Evolutionary conservation across 1,284 basidiomycete genomes (phyloP), one percentile per base, ranked within the genome.

Genomic region (Ceratobasidium sp.): DNA sequence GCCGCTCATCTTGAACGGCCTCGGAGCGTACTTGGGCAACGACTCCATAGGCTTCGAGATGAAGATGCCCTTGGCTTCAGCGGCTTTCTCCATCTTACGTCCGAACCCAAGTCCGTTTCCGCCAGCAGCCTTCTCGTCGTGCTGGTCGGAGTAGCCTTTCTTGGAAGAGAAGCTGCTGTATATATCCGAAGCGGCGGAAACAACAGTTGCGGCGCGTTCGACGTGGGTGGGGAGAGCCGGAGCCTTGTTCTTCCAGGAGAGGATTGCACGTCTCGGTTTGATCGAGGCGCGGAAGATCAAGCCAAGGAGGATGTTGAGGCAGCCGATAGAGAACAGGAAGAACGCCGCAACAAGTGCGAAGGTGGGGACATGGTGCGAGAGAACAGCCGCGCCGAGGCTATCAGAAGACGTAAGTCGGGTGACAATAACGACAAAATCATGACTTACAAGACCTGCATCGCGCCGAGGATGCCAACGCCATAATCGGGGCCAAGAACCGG

Each of bases 401-500:
- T 9, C 12, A 49, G 9, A 5, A 10, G 12, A 23, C 9, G 90
- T 51, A 53, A 42, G 39, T 58, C 39, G 81, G 42, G 40, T 73
- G 55, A 53, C 44, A 64, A 42, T 42, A 26, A 42, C 7, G 49
- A 42, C 61, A 55, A 46, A 58, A 46, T 26, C 7, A 18, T 39
- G 9, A 81, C 91, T 83, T 82, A 94, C 92, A 96, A 87, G 86
- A 91, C 91, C 85, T 97, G 93, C 83, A 96, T 92, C 78, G 94
- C 89, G 26, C 95, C 95, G 5, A 96, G 89, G 39, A 94, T 89
- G 49, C 95, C 95, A 26, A 96, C 86, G 60, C 95, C 94, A 84
- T 96, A 95, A 64, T 90, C 88, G 18, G 87, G 88, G 10, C 95
- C 95, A n/a, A 97, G 90, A 64, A 97, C 90, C n/a, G 95, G 95